A percentile compares a stretch with the other conserved stretches of the same genome.
Evolutionary conservation across 192 early-diverging fungal genomes (phyloP).

Genomic region (Linnemannia hyalina): DNA sequence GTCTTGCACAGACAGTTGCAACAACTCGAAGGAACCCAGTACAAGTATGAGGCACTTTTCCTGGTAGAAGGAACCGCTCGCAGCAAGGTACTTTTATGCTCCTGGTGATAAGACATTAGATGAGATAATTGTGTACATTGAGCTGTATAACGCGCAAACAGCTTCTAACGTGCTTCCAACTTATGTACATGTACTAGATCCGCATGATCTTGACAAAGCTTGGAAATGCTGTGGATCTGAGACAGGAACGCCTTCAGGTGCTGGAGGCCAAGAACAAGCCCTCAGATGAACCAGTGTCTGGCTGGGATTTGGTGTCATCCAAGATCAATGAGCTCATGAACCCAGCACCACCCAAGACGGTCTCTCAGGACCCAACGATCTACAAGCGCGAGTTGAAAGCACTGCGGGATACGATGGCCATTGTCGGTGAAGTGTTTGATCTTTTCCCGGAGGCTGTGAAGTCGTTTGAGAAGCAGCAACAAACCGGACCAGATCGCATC

Average conservation of each 20-base stretch:
- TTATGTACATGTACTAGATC: constrained; percentile 2
- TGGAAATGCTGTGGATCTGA: constrained; percentile 41
- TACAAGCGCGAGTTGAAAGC: constrained; percentile 24
- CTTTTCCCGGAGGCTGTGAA: constrained; percentile 28
- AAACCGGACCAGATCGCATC: constrained; percentile 14
- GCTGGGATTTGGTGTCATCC: neutral
- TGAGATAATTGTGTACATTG: neutral
- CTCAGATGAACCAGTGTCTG: neutral
- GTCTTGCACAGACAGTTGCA: constrained; percentile 28
- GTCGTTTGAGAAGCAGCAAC: constrained; percentile 50
- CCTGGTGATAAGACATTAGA: no score
- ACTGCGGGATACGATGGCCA: constrained; percentile 31
- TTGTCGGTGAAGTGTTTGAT: constrained; percentile 48
- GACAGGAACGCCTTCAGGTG: constrained; percentile 26
- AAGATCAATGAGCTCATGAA: constrained; percentile 24
- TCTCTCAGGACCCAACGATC: constrained; percentile 18
- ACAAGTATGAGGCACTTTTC: constrained; percentile 45
- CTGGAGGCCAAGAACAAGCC: constrained; percentile 39
- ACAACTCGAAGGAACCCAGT: constrained; percentile 39
- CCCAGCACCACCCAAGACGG: constrained; percentile 24
- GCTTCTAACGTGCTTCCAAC: neutral
- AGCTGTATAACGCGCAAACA: neutral
- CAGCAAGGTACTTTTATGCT: constrained; percentile 20
- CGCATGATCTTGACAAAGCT: constrained; percentile 50
- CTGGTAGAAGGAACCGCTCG: constrained; percentile 39